Evolutionary conservation across 345 rosid species (phyloP), one percentile per base, ranked within the genome.

Genomic region (Brassica carinata): DNA sequence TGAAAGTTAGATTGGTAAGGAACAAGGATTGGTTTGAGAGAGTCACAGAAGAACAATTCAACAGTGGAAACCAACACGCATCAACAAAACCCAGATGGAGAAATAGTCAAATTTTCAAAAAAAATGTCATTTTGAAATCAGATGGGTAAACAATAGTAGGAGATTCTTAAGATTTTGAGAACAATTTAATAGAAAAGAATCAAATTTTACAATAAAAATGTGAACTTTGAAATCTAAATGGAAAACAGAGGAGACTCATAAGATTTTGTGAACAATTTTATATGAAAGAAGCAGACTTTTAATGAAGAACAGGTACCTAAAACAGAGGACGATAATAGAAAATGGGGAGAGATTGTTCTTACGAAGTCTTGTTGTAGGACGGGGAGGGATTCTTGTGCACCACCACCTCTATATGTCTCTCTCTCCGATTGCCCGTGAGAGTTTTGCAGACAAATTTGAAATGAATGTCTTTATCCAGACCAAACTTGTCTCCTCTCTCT

Each of bases 401-500:
- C 64, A 71, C 58, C 55, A 76, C 77, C 81, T 81, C 80, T 81
- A 57, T 70, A 74, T 75, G 63, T 70, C 81, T 81, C 80, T 81
- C 57, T 70, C 77, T 78, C 85, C 70, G 58, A 76, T 61, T 8
- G 55, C 78, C 77, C 84, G 77, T 77, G 81, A 82, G 77, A 67
- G 77, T 77, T 77, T 67, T 77, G 48, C 81, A 76, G 84, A 81
- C 81, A 72, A 34, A 53, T 23, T 65, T 57, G 81, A 77, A 77
- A 76, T 82, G 74, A 72, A 77, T 77, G 78, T 72, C 55, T 81
- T 70, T 75, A 81, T 75, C 73, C 73, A 38, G 19, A 75, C 43
- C 79, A 70, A 75, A 75, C 30, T 58, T 77, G 71, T 80, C 83
- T 85, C 70, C 74, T 65, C 81, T 69, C 43, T 71, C 64, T 71